phyloP scores from a whole-genome alignment of 805 yeast genomes.

The Ogataea angusta region DNA sequence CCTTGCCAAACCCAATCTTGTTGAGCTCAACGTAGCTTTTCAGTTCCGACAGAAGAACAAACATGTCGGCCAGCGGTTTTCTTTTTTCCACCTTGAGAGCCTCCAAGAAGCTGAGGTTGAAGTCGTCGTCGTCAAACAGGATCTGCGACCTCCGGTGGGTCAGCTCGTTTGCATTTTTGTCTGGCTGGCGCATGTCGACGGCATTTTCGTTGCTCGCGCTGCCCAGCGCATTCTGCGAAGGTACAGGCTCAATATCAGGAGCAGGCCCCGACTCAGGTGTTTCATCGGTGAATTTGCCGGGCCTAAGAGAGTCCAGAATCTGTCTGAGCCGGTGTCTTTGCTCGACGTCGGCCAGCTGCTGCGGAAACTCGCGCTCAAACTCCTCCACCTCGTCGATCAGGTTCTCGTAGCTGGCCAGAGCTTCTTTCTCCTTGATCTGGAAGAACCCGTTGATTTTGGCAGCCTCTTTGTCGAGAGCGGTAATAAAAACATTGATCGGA shows the following conservation, averaged over 20 bases:
- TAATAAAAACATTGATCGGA: constrained; percentile 56
- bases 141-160: constrained; percentile 30
- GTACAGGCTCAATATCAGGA: constrained; percentile 1
- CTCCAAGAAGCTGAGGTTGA: constrained; percentile 37
- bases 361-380: constrained; percentile 44
- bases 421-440: constrained; percentile 58
- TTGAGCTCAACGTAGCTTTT: constrained; percentile 81
- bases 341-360: constrained; percentile 15
- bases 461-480: constrained; percentile 76
- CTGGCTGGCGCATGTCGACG: constrained; percentile 12
- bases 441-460: constrained; percentile 75
- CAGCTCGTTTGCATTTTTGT: constrained; percentile 17
- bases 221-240: constrained; percentile 22
- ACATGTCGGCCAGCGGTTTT: constrained; percentile 61
- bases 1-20: constrained; percentile 84
- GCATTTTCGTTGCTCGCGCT: constrained; percentile 11
- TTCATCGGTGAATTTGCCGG: constrained; percentile 10
- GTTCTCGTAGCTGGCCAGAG: constrained; percentile 50
- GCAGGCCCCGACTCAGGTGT: neutral
- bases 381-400: constrained; percentile 60
- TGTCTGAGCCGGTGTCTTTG: constrained; percentile 15
- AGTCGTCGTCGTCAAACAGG: constrained; percentile 36
- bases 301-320: constrained; percentile 15
- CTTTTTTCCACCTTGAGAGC: constrained; percentile 63
- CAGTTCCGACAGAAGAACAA: constrained; percentile 75